Conservation (phyloP, 2,329 filamentous ascomycete species). For the Colletotrichum lentis region DNA sequence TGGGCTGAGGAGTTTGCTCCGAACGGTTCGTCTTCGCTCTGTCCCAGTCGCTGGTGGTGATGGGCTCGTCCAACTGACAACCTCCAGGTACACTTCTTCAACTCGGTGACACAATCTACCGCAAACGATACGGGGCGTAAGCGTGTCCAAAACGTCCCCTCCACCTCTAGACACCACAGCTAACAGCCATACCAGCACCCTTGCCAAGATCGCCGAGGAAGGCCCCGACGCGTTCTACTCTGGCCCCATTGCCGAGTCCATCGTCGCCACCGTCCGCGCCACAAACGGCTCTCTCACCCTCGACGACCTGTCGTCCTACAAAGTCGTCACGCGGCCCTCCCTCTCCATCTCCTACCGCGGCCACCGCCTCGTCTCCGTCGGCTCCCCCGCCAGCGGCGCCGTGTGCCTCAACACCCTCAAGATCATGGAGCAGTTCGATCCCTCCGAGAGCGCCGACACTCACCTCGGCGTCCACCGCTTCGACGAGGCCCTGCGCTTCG, state of each 20-base stretch:
- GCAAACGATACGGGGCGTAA: slow-evolving; percentile 76
- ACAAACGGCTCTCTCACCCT: slow-evolving; percentile 86
- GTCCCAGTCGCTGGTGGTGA: neutral
- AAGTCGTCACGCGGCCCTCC: slow-evolving; percentile 69
- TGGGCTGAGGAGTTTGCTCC: slow-evolving; percentile 93
- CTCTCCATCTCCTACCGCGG: slow-evolving; percentile 73
- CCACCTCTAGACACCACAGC: neutral
- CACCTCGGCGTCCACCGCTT: slow-evolving; percentile 83
- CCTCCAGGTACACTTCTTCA: slow-evolving; percentile 66
- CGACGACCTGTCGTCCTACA: slow-evolving; percentile 78
- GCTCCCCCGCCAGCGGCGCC: slow-evolving; percentile 80
- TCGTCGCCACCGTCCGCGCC: slow-evolving; percentile 72
- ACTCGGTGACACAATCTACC: slow-evolving; percentile 79
- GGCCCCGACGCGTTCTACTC: slow-evolving; percentile 79
- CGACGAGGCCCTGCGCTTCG: slow-evolving; percentile 89
- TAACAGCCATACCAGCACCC: slow-evolving; percentile 56
- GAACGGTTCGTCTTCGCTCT: slow-evolving; percentile 58
- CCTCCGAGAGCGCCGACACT: slow-evolving; percentile 59
- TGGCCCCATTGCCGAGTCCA: slow-evolving; percentile 78
- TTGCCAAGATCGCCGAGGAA: slow-evolving; percentile 77
- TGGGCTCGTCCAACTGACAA: neutral
- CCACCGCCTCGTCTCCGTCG: slow-evolving; percentile 73
- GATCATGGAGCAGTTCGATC: slow-evolving; percentile 78
- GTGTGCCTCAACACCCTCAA: slow-evolving; percentile 82
- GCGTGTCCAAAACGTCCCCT: neutral